Evolutionary conservation across 257 asterid genomes (phyloP).

Genomic region (Solanum paucissectum): DNA sequence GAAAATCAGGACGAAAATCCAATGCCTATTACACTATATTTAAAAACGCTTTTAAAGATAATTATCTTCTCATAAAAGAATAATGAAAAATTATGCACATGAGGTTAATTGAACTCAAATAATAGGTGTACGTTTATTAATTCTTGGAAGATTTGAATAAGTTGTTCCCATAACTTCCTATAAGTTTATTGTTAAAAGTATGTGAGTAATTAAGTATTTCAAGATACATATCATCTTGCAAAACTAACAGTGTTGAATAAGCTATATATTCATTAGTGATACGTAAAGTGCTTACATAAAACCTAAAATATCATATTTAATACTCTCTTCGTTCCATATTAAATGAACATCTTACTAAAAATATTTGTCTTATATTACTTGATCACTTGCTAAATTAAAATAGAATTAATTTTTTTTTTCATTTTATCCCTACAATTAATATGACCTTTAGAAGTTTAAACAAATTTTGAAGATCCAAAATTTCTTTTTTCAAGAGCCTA

Average conservation of each 20-base stretch:
- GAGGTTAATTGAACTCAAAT: not conserved
- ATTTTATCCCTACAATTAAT: not conserved
- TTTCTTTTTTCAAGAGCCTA: not conserved
- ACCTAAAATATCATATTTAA: not conserved
- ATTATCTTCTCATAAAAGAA: not conserved
- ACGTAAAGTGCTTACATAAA: not conserved
- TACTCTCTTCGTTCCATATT: not conserved
- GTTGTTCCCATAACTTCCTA: not conserved
- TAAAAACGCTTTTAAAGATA: not conserved
- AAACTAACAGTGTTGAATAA: not conserved
- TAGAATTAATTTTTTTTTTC: too few relatives aligned
- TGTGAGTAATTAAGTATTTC: too few relatives aligned
- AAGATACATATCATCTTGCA: not conserved
- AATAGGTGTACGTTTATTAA: not conserved
- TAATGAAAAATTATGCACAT: not conserved
- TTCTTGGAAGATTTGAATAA: not conserved
- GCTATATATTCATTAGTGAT: not conserved
- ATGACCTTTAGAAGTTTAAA: not conserved
- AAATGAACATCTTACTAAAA: too few relatives aligned
- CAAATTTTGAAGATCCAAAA: not conserved
- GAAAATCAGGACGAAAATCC: not conserved
- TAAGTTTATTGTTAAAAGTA: not conserved
- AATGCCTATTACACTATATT: not conserved
- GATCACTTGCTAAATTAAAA: too few relatives aligned
- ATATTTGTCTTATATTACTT: too few relatives aligned